Evolutionary conservation across 202 grass and related monocot species (phyloP).

Genomic region (Setaria viridis): DNA sequence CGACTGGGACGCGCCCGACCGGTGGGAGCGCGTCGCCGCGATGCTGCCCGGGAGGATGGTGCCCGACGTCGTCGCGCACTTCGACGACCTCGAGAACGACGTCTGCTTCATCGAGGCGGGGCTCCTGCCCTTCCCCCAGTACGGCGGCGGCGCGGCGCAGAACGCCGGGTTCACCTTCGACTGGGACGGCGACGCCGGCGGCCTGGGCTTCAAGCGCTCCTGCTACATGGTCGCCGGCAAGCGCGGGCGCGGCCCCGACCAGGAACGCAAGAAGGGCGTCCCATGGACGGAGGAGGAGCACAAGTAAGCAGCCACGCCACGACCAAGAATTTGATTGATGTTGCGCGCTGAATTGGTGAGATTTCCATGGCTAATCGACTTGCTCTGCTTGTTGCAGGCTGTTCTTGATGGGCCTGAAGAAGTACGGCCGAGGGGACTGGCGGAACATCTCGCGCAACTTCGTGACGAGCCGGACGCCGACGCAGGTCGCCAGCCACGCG

Average conservation of each 20-base stretch:
- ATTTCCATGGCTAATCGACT: background rate
- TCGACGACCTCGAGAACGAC: slow-evolving; percentile 73
- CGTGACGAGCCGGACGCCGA: slow-evolving; percentile 86
- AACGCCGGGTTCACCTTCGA: slow-evolving; percentile 67
- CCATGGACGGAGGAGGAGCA: slow-evolving; percentile 96
- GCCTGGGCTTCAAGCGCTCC: slow-evolving; percentile 54
- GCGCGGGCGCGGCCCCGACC: slow-evolving; percentile 60
- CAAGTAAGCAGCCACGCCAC: slow-evolving; percentile 51
- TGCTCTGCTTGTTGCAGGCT: slow-evolving; percentile 38
- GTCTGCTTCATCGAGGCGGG: slow-evolving; percentile 84
- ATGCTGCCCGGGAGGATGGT: slow-evolving; percentile 67
- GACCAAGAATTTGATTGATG: background rate
- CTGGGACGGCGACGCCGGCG: slow-evolving; percentile 50
- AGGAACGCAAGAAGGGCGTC: slow-evolving; percentile 95
- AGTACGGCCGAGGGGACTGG: slow-evolving; percentile 97
- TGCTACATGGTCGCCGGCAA: slow-evolving; percentile 67
- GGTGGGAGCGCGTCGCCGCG: slow-evolving; percentile 73
- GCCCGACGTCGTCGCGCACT: slow-evolving; percentile 67
- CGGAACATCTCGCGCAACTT: slow-evolving; percentile 94
- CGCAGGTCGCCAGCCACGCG: slow-evolving; percentile 96
- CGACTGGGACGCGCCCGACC: slow-evolving; percentile 61
- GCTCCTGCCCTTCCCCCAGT: slow-evolving; percentile 68
- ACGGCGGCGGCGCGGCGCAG: slow-evolving; percentile 40
- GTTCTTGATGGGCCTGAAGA: slow-evolving; percentile 89
- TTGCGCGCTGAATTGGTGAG: slow-evolving; percentile 4